Evolutionary conservation across 768 basidiomycete genomes (phyloP), one percentile per base, ranked within the genome.

Genomic region (Daedaleopsis sinensis): DNA sequence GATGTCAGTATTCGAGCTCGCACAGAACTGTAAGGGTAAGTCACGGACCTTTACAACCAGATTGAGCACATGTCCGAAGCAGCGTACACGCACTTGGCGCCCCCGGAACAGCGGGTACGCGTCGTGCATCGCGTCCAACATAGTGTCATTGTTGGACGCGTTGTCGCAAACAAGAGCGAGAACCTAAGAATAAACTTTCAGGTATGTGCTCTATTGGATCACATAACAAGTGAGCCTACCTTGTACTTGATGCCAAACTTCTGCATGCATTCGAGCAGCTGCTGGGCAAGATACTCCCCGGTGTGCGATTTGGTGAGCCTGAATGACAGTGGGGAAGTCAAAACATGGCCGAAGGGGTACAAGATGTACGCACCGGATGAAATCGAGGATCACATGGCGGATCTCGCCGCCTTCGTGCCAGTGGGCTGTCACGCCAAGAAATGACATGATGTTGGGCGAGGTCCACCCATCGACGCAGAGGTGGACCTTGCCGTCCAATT

Each of bases 31-130:
- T n/a, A n/a, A n/a, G n/a, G n/a, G n/a, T n/a, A 44, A 12, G n/a
- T 35, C 36, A 54, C 62, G 9, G 52, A 61, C 70, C 49, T 77
- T 72, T 0, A 68, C 70, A 1, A 66, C 71, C 0, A 76, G 67
- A 36, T 77, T 76, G 52, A 74, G 68, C n/a, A 74, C 58, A 56
- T 77, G 75, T 0, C 71, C 73, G 24, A 74, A 67, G 62, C 76
- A 77, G 44, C 63, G 16, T 10, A 70, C 58, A 12, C 24, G 42
- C 1, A 27, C 23, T 15, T 42, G 52, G 46, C 49, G 50, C 50
- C 51, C 24, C 1, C 15, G 37, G 19, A 38, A 47, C 19, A 55
- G 64, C 21, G 46, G 21, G 3, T 19, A 35, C 24, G 32, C 58
- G 11, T 35, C 48, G 21, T 58, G 35, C 12, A 60, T 39, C 18